Percentiles rank a stretch among this genome's conserved stretches.
These are phyloP conservation scores for Anthoceros angustus DNA, from an alignment of 225 moss, liverwort and hornwort species.

Conservation along the genomic window DNA sequence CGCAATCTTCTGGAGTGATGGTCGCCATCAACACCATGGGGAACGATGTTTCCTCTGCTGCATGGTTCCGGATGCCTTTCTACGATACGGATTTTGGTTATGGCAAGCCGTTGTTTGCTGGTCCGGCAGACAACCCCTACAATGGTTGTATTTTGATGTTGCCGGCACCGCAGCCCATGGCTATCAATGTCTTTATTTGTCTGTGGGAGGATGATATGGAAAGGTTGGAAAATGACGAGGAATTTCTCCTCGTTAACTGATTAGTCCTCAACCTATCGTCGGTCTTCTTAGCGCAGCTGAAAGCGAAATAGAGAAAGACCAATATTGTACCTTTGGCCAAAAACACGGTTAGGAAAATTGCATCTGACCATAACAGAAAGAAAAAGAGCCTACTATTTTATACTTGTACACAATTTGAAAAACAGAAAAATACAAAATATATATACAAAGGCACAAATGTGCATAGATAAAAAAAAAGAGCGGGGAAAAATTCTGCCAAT, in stretches of 20 bases:
- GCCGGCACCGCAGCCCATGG: slow-evolving; percentile 27
- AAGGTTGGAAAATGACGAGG: slow-evolving; percentile 20
- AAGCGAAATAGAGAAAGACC: too few species aligned
- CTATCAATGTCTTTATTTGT: slow-evolving; percentile 34
- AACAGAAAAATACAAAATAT: too few species aligned
- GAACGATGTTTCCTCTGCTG: slow-evolving; percentile 29
- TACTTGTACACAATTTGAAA: too few species aligned
- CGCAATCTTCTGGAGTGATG: slow-evolving; percentile 22
- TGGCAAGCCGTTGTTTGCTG: slow-evolving; percentile 28
- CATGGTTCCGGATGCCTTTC: slow-evolving; percentile 39
- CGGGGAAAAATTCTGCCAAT: too few species aligned
- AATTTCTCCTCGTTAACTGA: slow-evolving; percentile 10
- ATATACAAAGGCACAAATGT: too few species aligned
- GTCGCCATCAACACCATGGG: slow-evolving; percentile 26
- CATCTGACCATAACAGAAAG: too few species aligned
- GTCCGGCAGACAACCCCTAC: slow-evolving; percentile 38
- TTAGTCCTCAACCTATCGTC: too few species aligned
- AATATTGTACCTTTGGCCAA: background rate
- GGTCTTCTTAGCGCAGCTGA: too few species aligned
- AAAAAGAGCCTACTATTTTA: too few species aligned
- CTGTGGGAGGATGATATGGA: slow-evolving; percentile 30
- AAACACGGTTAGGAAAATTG: too few species aligned
- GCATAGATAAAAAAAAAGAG: too few species aligned
- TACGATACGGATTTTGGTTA: slow-evolving; percentile 40
- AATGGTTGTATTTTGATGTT: slow-evolving; percentile 31